Percentiles rank a stretch among this genome's conserved stretches.
phyloP scores from a whole-genome alignment of 2,329 filamentous ascomycete species.

The Epichloe hybrida region DNA sequence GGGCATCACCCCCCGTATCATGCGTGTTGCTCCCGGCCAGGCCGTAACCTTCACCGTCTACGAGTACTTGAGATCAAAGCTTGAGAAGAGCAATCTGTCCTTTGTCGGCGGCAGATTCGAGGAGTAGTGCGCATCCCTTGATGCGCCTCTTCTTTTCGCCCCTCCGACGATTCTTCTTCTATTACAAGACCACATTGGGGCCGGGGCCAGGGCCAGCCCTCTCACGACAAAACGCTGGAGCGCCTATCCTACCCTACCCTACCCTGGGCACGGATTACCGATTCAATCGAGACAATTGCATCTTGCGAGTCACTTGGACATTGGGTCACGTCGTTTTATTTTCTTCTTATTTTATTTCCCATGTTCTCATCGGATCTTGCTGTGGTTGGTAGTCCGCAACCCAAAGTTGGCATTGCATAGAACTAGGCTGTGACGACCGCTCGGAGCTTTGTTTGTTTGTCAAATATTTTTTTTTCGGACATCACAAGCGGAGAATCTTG shows the following conservation, averaged over 20 bases:
- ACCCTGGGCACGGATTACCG: not conserved
- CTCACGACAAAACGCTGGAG: not conserved
- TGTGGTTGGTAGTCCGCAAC: not conserved
- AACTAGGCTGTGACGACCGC: not conserved
- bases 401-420: not conserved
- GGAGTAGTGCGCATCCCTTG: conserved; percentile 32
- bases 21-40: conserved; percentile 94
- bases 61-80: conserved; percentile 59
- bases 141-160: not conserved
- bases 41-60: conserved; percentile 67
- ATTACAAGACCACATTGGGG: not conserved
- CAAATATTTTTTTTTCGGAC: not conserved
- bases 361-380: too few relatives aligned
- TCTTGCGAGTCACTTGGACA: not conserved
- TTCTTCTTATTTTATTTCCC: not conserved
- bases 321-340: not conserved
- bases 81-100: conserved; percentile 52
- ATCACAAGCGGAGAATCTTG: not conserved
- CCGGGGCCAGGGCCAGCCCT: not conserved
- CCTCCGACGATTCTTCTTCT: not conserved
- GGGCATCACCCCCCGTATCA: conserved; percentile 93
- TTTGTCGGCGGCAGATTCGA: conserved; percentile 52
- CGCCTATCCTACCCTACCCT: too few relatives aligned
- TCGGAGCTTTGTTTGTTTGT: not conserved
- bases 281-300: not conserved